Conservation (phyloP, 208 protist species). For the Crithidia thermophila region DNA sequence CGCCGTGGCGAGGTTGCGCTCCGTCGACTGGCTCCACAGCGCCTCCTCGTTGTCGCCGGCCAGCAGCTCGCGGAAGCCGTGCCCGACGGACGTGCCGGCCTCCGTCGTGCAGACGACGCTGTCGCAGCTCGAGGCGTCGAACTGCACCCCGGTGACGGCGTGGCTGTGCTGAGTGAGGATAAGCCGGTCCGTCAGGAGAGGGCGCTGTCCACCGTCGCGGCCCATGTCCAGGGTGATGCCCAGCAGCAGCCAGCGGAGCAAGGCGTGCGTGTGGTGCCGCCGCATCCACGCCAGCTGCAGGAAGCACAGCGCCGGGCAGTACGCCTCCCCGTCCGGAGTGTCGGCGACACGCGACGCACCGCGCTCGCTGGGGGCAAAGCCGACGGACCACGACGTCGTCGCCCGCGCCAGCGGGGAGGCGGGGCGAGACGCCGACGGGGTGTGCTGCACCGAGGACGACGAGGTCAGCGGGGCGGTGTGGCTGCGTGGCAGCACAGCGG, state of each 20-base stretch:
- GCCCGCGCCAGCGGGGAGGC: slow-evolving; percentile 5
- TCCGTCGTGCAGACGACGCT: slow-evolving; percentile 80
- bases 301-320: slow-evolving; percentile 39
- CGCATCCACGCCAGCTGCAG: slow-evolving; percentile 74
- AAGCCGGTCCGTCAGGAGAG: slow-evolving; percentile 57
- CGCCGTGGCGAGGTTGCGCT: slow-evolving; percentile 69
- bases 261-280: slow-evolving; percentile 69
- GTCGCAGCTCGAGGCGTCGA: slow-evolving; percentile 81
- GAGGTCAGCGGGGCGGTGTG: slow-evolving; percentile 6
- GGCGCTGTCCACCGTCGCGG: neutral
- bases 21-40: slow-evolving; percentile 47
- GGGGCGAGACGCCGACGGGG: neutral
- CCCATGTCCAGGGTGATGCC: slow-evolving; percentile 29
- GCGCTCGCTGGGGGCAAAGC: neutral
- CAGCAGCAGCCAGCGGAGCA: slow-evolving; percentile 64
- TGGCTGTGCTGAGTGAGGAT: slow-evolving; percentile 67
- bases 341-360: neutral
- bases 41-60: slow-evolving; percentile 74
- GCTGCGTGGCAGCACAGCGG: slow-evolving; percentile 4
- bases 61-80: slow-evolving; percentile 82
- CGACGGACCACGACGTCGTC: neutral
- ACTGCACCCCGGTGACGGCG: slow-evolving; percentile 50
- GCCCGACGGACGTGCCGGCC: slow-evolving; percentile 51
- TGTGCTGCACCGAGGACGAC: neutral
- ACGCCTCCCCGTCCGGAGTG: neutral